phyloP scores from a whole-genome alignment of 192 early-diverging fungal genomes.

The Entomortierella parvispora region DNA sequence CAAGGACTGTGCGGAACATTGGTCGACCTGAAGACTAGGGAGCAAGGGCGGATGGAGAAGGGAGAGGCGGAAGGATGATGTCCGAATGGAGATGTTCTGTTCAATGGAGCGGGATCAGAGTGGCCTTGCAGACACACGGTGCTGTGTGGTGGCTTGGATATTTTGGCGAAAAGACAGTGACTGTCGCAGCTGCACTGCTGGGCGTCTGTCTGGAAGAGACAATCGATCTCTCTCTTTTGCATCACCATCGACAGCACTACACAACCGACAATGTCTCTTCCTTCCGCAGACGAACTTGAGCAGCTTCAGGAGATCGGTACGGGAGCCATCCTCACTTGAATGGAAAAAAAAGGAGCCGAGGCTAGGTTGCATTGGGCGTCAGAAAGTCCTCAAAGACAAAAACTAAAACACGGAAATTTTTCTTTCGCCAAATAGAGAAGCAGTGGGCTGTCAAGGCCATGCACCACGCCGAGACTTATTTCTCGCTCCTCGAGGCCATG shows the following conservation, averaged over 20 bases:
- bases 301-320: conserved; percentile 81
- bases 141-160: too few species aligned
- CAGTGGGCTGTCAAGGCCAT: conserved; percentile 97
- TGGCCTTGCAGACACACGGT: too few species aligned
- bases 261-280: conserved; percentile 65
- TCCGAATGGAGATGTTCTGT: too few species aligned
- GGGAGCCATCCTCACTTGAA: not conserved
- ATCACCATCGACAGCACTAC: not conserved
- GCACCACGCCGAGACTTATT: conserved; percentile 95
- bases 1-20: conserved; percentile 30
- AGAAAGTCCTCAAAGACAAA: not conserved
- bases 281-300: conserved; percentile 76
- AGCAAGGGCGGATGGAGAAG: too few species aligned
- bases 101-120: too few species aligned
- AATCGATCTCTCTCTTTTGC: not conserved
- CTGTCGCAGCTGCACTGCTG: too few species aligned
- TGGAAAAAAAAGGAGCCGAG: too few species aligned
- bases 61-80: too few species aligned
- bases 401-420: not conserved
- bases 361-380: too few species aligned
- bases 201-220: too few species aligned
- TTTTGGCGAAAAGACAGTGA: too few species aligned
- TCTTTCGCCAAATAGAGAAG: conserved; percentile 68
- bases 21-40: too few species aligned
- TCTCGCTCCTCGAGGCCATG: conserved; percentile 78